Evolutionary conservation across 2,329 filamentous ascomycete genomes (phyloP).

Genomic region (Fusarium xyrophilum): DNA sequence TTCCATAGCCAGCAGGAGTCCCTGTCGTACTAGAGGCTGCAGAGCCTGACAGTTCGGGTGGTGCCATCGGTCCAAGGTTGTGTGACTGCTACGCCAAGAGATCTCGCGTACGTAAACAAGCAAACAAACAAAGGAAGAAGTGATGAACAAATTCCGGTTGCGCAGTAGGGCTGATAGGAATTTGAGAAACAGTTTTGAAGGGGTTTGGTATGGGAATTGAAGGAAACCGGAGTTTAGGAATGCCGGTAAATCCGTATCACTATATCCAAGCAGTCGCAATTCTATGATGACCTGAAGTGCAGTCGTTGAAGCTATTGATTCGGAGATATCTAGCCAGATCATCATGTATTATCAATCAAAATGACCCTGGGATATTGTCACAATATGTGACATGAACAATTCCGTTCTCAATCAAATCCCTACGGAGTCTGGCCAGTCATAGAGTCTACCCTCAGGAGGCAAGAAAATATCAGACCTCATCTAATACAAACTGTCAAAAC

Average conservation of each 20-base stretch:
- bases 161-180: slow-evolving; percentile 13
- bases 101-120: background rate
- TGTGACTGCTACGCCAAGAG: background rate
- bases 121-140: background rate
- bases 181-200: slow-evolving; percentile 8
- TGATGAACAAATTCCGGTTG: slow-evolving; percentile 29
- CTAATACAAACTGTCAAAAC: no score
- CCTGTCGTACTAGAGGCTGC: slow-evolving; percentile 25
- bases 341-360: background rate
- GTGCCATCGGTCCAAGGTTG: slow-evolving; percentile 32
- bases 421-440: background rate
- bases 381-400: background rate
- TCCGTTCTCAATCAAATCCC: background rate
- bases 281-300: background rate
- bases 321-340: background rate
- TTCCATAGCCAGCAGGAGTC: slow-evolving; percentile 51
- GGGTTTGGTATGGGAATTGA: slow-evolving; percentile 1
- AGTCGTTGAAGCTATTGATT: background rate
- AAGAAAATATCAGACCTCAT: no score
- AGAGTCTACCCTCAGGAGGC: background rate
- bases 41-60: slow-evolving; percentile 23
- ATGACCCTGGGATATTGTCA: background rate
- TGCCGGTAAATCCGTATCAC: slow-evolving; percentile 17
- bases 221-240: slow-evolving; percentile 18
- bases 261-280: background rate